Evolutionary conservation across 2,329 filamentous ascomycete species (phyloP).

Genomic region (Colletotrichum navitas): DNA sequence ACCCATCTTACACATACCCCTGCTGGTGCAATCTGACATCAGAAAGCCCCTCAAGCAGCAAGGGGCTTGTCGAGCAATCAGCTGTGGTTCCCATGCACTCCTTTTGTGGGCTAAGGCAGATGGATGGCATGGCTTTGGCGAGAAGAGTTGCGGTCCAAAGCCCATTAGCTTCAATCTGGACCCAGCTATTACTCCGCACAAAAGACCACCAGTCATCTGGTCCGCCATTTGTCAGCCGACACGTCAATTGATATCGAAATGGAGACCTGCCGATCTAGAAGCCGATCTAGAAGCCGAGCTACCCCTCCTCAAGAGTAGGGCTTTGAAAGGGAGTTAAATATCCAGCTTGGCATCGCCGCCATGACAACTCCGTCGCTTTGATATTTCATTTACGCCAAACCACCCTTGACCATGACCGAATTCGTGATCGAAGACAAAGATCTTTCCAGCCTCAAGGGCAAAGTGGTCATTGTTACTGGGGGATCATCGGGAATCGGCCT

Average conservation of each 20-base stretch:
- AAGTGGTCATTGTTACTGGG: constrained; percentile 78
- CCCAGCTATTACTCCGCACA: constrained; percentile 6
- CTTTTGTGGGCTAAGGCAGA: background rate
- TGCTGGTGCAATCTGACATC: background rate
- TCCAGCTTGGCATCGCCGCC: background rate
- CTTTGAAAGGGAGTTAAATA: background rate
- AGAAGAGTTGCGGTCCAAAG: background rate
- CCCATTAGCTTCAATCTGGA: constrained; percentile 1
- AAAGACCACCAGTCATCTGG: too few species aligned
- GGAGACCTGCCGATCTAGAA: background rate
- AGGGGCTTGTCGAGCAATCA: background rate
- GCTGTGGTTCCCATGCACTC: background rate
- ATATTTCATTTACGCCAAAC: background rate
- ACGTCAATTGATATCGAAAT: background rate
- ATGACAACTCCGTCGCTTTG: too few species aligned
- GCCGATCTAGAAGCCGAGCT: too few species aligned
- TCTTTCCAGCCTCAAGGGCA: constrained; percentile 64
- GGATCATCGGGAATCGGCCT: constrained; percentile 80
- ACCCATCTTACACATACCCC: background rate
- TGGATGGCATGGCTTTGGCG: background rate
- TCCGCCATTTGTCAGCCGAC: background rate
- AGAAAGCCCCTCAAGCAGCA: background rate
- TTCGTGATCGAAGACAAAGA: constrained; percentile 60
- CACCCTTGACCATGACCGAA: constrained; percentile 53
- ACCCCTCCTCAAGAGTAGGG: background rate